Evolutionary conservation across 1,284 basidiomycete species (phyloP).

Genomic region (Heliocybe sulcata): DNA sequence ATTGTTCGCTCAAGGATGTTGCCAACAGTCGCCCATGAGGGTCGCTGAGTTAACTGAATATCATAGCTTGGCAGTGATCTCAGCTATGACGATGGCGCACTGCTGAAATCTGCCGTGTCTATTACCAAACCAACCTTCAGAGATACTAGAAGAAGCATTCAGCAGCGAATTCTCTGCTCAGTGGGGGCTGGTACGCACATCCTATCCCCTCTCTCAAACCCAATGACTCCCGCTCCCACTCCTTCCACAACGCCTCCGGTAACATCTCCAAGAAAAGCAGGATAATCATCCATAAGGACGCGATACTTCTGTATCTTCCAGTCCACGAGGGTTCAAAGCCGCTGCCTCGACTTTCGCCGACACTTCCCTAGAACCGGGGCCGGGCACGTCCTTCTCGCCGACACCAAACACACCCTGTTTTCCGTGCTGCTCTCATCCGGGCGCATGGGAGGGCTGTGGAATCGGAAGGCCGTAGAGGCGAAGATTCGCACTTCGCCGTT

Average conservation of each 20-base stretch:
- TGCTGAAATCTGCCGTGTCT: not conserved
- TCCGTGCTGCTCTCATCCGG: slow-evolving; percentile 3
- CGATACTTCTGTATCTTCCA: slow-evolving; percentile 10
- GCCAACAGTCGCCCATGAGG: not conserved
- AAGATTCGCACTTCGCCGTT: no score
- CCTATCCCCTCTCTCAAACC: slow-evolving; percentile 10
- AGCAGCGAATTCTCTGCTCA: slow-evolving; percentile 19
- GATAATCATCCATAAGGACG: slow-evolving; percentile 11
- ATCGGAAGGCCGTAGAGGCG: no score
- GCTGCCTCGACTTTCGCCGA: slow-evolving; percentile 32
- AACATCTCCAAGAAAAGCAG: slow-evolving; percentile 11
- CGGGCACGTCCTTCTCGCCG: slow-evolving; percentile 13
- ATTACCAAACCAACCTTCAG: slow-evolving; percentile 10
- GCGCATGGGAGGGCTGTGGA: no score
- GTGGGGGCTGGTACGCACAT: slow-evolving; percentile 7
- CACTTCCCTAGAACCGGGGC: slow-evolving; percentile 30
- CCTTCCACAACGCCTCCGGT: slow-evolving; percentile 13
- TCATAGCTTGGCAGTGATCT: not conserved
- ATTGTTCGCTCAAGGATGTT: no score
- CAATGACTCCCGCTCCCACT: slow-evolving; percentile 11
- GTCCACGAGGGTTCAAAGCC: slow-evolving; percentile 36
- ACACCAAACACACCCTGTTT: slow-evolving; percentile 14
- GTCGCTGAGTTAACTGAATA: not conserved
- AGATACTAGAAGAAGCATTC: slow-evolving; percentile 19
- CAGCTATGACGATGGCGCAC: not conserved